Evolutionary conservation across 2,329 filamentous ascomycete species (phyloP).

Genomic region (Blastomyces gilchristii): DNA sequence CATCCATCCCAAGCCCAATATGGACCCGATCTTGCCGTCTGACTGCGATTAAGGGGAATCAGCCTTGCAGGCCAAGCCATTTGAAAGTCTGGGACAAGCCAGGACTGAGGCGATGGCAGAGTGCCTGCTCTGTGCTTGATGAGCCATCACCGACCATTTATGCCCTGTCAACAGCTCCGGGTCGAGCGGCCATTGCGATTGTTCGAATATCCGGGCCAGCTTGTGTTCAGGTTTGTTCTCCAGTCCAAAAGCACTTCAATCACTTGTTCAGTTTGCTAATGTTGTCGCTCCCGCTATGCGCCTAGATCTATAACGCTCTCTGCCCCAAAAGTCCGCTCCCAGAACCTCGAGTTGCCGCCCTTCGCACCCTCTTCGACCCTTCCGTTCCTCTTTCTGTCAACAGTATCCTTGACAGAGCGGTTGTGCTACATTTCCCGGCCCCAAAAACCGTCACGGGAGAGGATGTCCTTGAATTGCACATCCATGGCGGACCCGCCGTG

Average conservation of each 20-base stretch:
- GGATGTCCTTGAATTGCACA: conserved; percentile 81
- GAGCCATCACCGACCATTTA: conserved; percentile 58
- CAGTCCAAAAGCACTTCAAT: not conserved
- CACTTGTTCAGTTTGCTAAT: not conserved
- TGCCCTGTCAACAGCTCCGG: conserved; percentile 76
- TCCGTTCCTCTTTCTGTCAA: conserved; percentile 25
- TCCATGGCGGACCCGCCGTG: conserved; percentile 86
- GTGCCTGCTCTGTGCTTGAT: conserved; percentile 12
- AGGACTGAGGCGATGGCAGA: not conserved
- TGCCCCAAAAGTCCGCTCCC: conserved; percentile 48
- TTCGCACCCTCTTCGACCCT: conserved; percentile 64
- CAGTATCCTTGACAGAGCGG: conserved; percentile 59
- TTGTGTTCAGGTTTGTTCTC: conserved; percentile 50
- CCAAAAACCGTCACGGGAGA: conserved; percentile 84
- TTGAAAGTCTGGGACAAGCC: not conserved
- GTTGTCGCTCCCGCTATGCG: not conserved
- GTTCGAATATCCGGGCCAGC: conserved; percentile 75
- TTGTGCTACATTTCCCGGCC: conserved; percentile 71
- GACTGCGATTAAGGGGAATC: not conserved
- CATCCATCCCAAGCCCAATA: conserved; percentile 19
- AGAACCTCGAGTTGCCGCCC: conserved; percentile 53
- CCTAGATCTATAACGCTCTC: conserved; percentile 53
- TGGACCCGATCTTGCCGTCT: conserved; percentile 14
- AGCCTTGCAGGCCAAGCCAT: not conserved
- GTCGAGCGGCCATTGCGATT: conserved; percentile 81